Evolutionary conservation across 768 basidiomycete species (phyloP).

Genomic region (Suillus weaverae): DNA sequence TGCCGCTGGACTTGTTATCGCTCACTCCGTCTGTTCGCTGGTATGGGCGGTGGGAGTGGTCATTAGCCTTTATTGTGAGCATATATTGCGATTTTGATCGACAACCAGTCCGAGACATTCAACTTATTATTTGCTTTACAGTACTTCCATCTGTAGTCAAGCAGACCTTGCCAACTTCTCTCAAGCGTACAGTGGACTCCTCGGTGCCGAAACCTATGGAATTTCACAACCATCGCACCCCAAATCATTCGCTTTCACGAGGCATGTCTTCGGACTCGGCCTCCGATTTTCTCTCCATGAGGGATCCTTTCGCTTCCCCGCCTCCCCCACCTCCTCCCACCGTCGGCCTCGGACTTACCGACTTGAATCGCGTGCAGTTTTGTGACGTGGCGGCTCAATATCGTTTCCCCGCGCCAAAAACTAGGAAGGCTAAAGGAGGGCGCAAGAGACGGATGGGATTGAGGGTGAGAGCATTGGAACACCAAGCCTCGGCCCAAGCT

Average conservation of each 20-base stretch:
- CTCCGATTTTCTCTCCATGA: slow-evolving; percentile 34
- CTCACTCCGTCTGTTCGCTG: slow-evolving; percentile 19
- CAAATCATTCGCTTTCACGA: slow-evolving; percentile 22
- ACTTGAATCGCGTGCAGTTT: slow-evolving; percentile 26
- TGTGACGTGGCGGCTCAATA: slow-evolving; percentile 29
- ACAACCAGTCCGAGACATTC: background rate
- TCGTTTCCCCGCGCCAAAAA: slow-evolving; percentile 34
- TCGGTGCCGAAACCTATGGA: background rate
- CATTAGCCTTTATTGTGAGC: slow-evolving; percentile 24
- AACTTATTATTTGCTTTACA: background rate
- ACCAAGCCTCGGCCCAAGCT: slow-evolving; percentile 29
- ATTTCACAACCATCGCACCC: slow-evolving; percentile 9
- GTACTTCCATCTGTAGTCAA: background rate
- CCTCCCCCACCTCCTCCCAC: slow-evolving; percentile 30
- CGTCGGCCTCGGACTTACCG: slow-evolving; percentile 24
- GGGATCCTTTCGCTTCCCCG: slow-evolving; percentile 34
- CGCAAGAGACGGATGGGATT: slow-evolving; percentile 14
- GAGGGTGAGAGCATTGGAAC: slow-evolving; percentile 23
- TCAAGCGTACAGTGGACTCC: background rate
- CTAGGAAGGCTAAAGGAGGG: slow-evolving; percentile 24
- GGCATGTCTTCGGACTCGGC: slow-evolving; percentile 26
- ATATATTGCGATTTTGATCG: no score
- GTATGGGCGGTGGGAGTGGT: slow-evolving; percentile 26
- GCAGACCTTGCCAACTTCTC: background rate
- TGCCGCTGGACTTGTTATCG: slow-evolving; percentile 17